Conservation (phyloP, 148 eudicot species). For the Salicornia ramosissima region DNA sequence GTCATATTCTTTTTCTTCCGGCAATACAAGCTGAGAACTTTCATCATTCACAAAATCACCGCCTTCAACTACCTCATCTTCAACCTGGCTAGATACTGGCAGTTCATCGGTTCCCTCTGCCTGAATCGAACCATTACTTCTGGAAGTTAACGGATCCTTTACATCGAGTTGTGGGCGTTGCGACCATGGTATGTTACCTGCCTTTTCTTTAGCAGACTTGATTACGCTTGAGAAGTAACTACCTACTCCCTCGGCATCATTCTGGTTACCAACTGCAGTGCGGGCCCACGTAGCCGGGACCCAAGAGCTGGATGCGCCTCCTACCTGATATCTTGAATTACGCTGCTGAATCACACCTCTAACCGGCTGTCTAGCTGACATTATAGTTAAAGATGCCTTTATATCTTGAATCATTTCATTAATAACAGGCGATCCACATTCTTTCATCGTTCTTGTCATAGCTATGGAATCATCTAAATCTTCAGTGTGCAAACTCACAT, state of each 20-base stretch:
- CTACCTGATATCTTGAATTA: conserved; percentile 38
- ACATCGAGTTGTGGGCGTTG: conserved; percentile 39
- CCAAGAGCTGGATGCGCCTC: conserved; percentile 58
- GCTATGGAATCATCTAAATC: conserved; percentile 78
- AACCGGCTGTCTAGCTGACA: conserved; percentile 56
- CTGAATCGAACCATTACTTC: conserved; percentile 11
- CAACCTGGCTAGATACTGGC: conserved; percentile 36
- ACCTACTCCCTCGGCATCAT: conserved; percentile 27
- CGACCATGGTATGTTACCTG: conserved; percentile 47
- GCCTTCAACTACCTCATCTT: conserved; percentile 31
- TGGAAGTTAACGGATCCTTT: conserved; percentile 21
- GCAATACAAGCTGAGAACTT: conserved; percentile 2
- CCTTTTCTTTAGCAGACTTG: conserved; percentile 55
- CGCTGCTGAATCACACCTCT: conserved; percentile 47
- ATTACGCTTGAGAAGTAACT: conserved; percentile 57
- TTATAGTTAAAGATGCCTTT: conserved; percentile 44
- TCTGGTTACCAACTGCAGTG: conserved; percentile 22
- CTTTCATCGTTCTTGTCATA: conserved; percentile 75
- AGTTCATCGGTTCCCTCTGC: conserved; percentile 34
- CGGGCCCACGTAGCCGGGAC: conserved; percentile 49
- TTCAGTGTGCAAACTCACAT: conserved; percentile 59
- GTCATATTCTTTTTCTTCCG: conserved; percentile 41
- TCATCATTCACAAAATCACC: conserved; percentile 15
- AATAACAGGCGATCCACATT: conserved; percentile 63
- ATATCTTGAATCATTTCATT: conserved; percentile 79